A percentile compares a stretch with the other conserved stretches of the same genome.
phyloP scores from a whole-genome alignment of 495 filamentous ascomycete genomes.

The Acidomyces sp. region DNA sequence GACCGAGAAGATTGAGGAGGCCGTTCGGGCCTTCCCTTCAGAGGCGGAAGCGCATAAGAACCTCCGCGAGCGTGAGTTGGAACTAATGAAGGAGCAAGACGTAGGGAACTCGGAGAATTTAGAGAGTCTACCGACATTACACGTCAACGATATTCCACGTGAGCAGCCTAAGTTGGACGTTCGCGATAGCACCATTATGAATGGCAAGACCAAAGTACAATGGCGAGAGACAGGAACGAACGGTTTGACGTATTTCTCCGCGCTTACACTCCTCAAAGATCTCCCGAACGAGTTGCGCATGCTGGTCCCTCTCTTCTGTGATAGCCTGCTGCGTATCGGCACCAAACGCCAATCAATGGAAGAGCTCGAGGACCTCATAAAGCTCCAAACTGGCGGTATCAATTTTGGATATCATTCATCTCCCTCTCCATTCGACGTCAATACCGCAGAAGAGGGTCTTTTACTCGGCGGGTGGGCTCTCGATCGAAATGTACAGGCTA shows the following conservation, averaged over 20 bases:
- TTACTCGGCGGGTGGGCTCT: conserved; percentile 71
- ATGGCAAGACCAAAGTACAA: conserved; percentile 53
- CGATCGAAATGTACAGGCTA: conserved; percentile 74
- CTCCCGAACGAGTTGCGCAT: conserved; percentile 75
- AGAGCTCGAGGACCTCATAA: conserved; percentile 86
- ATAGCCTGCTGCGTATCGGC: conserved; percentile 82
- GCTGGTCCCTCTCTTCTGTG: conserved; percentile 80
- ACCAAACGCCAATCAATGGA: conserved; percentile 83
- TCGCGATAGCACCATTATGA: conserved; percentile 51
- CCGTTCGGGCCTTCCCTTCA: conserved; percentile 52
- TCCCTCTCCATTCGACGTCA: conserved; percentile 57
- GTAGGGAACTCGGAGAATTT: conserved; percentile 70
- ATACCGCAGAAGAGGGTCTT: conserved; percentile 62
- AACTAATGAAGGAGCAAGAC: conserved; percentile 68
- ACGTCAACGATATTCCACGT: conserved; percentile 76
- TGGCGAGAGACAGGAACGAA: conserved; percentile 91
- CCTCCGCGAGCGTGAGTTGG: conserved; percentile 61
- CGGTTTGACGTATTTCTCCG: conserved; percentile 90
- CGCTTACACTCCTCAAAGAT: conserved; percentile 62
- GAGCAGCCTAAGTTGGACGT: conserved; percentile 57
- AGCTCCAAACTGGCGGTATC: conserved; percentile 90
- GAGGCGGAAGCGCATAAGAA: conserved; percentile 54
- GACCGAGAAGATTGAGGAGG: conserved; percentile 52
- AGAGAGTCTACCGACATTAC: conserved; percentile 73
- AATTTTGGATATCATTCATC: conserved; percentile 64